phyloP scores from a whole-genome alignment of 768 basidiomycete species.

The Kwoniella sp. region DNA sequence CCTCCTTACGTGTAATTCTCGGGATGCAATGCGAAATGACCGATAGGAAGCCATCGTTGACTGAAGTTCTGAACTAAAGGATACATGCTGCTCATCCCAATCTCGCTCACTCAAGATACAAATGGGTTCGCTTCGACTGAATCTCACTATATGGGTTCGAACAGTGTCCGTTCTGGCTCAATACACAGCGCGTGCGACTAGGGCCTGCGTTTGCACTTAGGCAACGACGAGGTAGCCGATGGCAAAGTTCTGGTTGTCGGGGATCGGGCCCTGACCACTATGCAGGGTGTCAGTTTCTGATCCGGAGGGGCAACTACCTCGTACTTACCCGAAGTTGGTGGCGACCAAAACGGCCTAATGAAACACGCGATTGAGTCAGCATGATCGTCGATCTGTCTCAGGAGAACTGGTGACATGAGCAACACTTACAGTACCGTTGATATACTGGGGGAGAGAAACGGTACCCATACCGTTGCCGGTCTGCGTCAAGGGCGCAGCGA shows the following conservation, averaged over 20 bases:
- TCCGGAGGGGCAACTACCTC: not conserved
- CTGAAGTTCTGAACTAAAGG: too few relatives aligned
- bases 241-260: slow-evolving; percentile 24
- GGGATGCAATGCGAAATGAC: too few relatives aligned
- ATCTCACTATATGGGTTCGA: too few relatives aligned
- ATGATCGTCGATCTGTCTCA: too few relatives aligned
- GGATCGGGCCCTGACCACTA: slow-evolving; percentile 17
- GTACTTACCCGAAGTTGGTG: slow-evolving; percentile 16
- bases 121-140: too few relatives aligned
- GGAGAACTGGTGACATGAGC: too few relatives aligned
- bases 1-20: slow-evolving; percentile 46
- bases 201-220: slow-evolving; percentile 5
- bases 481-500: slow-evolving; percentile 13
- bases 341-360: too few relatives aligned
- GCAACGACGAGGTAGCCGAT: slow-evolving; percentile 23
- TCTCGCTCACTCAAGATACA: too few relatives aligned
- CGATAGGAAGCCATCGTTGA: too few relatives aligned
- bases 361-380: not conserved
- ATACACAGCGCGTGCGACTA: not conserved
- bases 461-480: slow-evolving; percentile 19
- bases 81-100: too few relatives aligned
- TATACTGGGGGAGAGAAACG: slow-evolving; percentile 9
- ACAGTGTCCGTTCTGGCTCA: too few relatives aligned
- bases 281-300: too few relatives aligned
- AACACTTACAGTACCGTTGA: slow-evolving; percentile 24